phyloP scores from a whole-genome alignment of 805 yeast genomes.

The Hanseniaspora thailandica region DNA sequence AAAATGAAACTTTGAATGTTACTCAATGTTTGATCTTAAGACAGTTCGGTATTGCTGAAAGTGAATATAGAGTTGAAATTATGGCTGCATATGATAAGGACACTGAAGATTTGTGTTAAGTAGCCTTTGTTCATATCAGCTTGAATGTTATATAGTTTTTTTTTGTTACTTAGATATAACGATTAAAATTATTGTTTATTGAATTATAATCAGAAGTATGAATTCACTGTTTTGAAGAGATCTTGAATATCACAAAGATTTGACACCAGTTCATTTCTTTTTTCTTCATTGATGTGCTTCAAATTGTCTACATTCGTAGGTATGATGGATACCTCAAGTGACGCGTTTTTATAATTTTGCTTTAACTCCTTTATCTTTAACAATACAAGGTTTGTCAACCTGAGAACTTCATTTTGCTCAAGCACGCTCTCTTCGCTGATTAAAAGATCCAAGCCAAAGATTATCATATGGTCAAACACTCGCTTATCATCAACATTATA shows the following conservation, averaged over 20 bases:
- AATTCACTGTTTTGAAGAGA: background rate
- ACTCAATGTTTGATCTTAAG: conserved; percentile 84
- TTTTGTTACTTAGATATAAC: too few relatives aligned
- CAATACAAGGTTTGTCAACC: conserved; percentile 7
- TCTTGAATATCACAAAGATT: background rate
- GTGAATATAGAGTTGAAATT: conserved; percentile 74
- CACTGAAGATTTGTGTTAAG: conserved; percentile 22
- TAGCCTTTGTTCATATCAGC: conserved; percentile 27
- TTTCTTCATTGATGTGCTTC: background rate
- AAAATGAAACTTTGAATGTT: conserved; percentile 74
- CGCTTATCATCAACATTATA: conserved; percentile 17
- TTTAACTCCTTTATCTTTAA: conserved; percentile 5
- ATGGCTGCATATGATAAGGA: conserved; percentile 71
- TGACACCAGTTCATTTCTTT: background rate
- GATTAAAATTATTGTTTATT: too few relatives aligned
- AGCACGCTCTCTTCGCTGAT: background rate
- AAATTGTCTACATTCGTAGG: background rate
- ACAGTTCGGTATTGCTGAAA: conserved; percentile 89
- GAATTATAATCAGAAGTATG: background rate
- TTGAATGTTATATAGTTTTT: conserved; percentile 10
- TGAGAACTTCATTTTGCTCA: background rate
- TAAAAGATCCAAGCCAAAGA: conserved; percentile 25
- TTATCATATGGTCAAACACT: conserved; percentile 20
- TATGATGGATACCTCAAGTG: conserved; percentile 1
- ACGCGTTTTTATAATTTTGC: conserved; percentile 3